These are phyloP conservation scores for Aquilaria agallochum DNA, from an alignment of 441 rosid genomes.

Conservation along the genomic window DNA sequence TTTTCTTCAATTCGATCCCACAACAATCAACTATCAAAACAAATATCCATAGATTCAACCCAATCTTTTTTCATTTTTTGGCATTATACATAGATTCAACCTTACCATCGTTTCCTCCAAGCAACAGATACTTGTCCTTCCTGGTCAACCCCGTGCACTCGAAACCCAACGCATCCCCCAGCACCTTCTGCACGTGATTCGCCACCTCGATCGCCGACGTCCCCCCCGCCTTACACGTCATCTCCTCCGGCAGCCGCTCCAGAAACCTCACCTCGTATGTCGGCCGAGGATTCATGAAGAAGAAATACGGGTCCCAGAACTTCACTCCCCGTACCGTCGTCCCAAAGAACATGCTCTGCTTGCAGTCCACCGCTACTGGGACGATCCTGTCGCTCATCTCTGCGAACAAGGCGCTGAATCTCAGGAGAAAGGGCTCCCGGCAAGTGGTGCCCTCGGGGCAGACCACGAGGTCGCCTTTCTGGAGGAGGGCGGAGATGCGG, in stretches of 20 bases:
- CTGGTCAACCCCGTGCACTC: constrained; percentile 80
- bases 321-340: constrained; percentile 94
- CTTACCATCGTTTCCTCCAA: constrained; percentile 94
- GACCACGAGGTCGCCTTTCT: constrained; percentile 90
- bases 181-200: constrained; percentile 83
- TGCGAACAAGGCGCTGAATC: constrained; percentile 95
- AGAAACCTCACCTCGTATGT: constrained; percentile 82
- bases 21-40: too few relatives aligned
- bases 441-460: constrained; percentile 99
- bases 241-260: constrained; percentile 80
- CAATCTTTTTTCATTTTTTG: constrained; percentile 31
- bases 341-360: constrained; percentile 84
- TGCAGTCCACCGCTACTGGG: constrained; percentile 88
- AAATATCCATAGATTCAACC: too few relatives aligned
- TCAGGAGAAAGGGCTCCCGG: constrained; percentile 69
- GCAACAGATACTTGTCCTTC: constrained; percentile 88
- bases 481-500: constrained; percentile 57
- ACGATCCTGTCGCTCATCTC: constrained; percentile 95
- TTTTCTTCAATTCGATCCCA: too few relatives aligned
- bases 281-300: constrained; percentile 97
- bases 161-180: constrained; percentile 72
- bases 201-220: constrained; percentile 90
- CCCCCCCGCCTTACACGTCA: constrained; percentile 80
- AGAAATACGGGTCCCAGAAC: constrained; percentile 95
- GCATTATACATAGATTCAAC: constrained; percentile 70